Percentiles rank a stretch among this genome's conserved stretches.
phyloP scores from a whole-genome alignment of 2,329 filamentous ascomycete genomes.

The Camillea tinctor region DNA sequence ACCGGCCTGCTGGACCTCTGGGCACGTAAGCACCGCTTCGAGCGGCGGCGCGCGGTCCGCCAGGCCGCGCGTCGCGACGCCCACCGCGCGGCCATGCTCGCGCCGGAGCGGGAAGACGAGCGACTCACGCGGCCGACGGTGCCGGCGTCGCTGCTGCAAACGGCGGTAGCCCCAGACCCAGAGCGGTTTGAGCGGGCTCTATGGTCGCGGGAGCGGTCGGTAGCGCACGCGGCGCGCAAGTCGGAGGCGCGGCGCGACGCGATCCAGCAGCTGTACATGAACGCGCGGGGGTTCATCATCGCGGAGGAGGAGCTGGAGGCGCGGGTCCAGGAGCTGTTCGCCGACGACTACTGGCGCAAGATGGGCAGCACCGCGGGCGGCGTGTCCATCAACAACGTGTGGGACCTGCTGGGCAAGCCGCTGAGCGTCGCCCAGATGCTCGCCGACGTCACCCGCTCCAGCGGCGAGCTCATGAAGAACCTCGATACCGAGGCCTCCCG shows the following conservation, averaged over 20 bases:
- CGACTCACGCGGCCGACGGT: conserved; percentile 70
- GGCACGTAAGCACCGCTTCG: conserved; percentile 55
- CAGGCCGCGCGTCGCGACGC: conserved; percentile 48
- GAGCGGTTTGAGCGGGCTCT: conserved; percentile 55
- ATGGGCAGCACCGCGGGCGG: conserved; percentile 35
- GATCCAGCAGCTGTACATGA: conserved; percentile 86
- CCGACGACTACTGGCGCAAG: conserved; percentile 54
- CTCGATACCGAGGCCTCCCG: conserved; percentile 42
- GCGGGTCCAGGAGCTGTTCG: conserved; percentile 75
- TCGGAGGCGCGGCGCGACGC: conserved; percentile 63
- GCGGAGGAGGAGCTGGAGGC: conserved; percentile 73
- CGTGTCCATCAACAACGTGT: conserved; percentile 45
- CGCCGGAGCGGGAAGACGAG: conserved; percentile 73
- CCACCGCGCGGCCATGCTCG: conserved; percentile 50
- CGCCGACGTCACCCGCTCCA: conserved; percentile 33
- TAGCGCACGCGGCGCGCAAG: conserved; percentile 48
- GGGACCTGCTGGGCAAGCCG: conserved; percentile 50
- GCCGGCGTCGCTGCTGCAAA: conserved; percentile 50
- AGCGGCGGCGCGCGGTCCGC: conserved; percentile 34
- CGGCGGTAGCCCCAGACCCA: conserved; percentile 59
- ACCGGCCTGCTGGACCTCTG: conserved; percentile 70
- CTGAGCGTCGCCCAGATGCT: conserved; percentile 46
- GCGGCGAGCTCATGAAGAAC: conserved; percentile 25
- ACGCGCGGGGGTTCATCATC: conserved; percentile 83
- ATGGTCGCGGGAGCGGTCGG: conserved; percentile 40